phyloP scores from a whole-genome alignment of 306 rosid genomes.

The Parietaria judaica region DNA sequence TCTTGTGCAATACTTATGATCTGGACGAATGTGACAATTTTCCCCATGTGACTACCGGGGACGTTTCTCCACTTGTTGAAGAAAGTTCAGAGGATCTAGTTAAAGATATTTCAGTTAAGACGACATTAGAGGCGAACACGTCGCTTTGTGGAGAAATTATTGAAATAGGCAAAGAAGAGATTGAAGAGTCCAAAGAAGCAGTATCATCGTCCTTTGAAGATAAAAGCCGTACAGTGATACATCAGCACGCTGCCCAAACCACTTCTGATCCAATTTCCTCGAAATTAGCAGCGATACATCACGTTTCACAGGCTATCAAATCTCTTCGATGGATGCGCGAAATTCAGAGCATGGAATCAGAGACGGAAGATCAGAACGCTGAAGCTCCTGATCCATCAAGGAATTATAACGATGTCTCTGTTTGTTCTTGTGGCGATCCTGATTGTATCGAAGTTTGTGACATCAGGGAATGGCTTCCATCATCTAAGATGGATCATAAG shows the following conservation, averaged over 20 bases:
- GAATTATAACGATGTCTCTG: constrained; percentile 52
- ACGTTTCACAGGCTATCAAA: constrained; percentile 95
- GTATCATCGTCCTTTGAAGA: constrained; percentile 23
- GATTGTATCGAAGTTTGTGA: constrained; percentile 98
- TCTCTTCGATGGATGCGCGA: constrained; percentile 93
- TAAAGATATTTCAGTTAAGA: constrained; percentile 37
- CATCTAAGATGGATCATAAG: constrained; percentile 76
- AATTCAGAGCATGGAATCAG: constrained; percentile 65
- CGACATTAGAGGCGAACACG: constrained; percentile 38
- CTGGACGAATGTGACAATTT: constrained; percentile 28
- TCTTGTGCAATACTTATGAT: constrained; percentile 45
- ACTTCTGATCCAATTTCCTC: constrained; percentile 90
- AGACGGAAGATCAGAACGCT: constrained; percentile 37
- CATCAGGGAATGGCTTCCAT: constrained; percentile 95
- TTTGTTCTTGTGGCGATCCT: constrained; percentile 94
- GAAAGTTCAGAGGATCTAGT: constrained; percentile 30
- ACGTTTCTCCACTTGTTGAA: constrained; percentile 25
- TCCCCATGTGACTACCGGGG: constrained; percentile 31
- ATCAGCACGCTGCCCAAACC: constrained; percentile 59
- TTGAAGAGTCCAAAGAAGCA: constrained; percentile 29
- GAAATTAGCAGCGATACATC: constrained; percentile 90
- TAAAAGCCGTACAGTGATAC: constrained; percentile 34
- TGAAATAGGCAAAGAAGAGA: constrained; percentile 28
- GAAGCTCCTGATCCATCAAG: constrained; percentile 42
- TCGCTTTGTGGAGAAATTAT: constrained; percentile 30